These are phyloP conservation scores for Quercus agrifolia DNA, from an alignment of 306 rosid species.

Conservation along the genomic window DNA sequence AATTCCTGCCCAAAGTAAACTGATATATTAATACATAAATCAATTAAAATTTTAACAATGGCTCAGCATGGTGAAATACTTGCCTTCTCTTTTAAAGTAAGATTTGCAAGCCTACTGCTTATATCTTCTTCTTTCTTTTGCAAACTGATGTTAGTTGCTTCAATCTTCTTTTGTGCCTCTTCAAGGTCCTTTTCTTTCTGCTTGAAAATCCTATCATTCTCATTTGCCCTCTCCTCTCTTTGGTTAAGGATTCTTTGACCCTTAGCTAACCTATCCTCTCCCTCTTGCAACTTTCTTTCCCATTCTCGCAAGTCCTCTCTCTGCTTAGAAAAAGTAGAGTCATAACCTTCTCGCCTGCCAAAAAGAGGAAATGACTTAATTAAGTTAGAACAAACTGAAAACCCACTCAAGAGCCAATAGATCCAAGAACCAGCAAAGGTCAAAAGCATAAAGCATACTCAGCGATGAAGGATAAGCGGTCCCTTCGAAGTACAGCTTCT, in stretches of 20 bases:
- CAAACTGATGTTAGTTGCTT: slow-evolving; percentile 51
- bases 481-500: slow-evolving; percentile 66
- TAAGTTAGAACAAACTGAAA: slow-evolving; percentile 6
- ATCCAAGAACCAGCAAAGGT: slow-evolving; percentile 2
- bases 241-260: slow-evolving; percentile 83
- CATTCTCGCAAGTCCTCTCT: slow-evolving; percentile 88
- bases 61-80: slow-evolving; percentile 19
- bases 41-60: background rate
- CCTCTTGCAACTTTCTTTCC: slow-evolving; percentile 91
- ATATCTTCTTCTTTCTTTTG: slow-evolving; percentile 79
- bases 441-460: slow-evolving; percentile 51
- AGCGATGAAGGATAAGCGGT: slow-evolving; percentile 64
- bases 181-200: slow-evolving; percentile 85
- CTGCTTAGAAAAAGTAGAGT: slow-evolving; percentile 65
- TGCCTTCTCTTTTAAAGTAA: slow-evolving; percentile 76
- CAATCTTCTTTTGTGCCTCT: slow-evolving; percentile 78
- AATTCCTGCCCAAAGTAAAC: slow-evolving; percentile 54
- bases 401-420: background rate
- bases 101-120: slow-evolving; percentile 58
- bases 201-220: slow-evolving; percentile 65
- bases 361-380: slow-evolving; percentile 19
- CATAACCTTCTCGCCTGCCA: slow-evolving; percentile 67
- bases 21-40: slow-evolving; percentile 16
- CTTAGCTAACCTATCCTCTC: slow-evolving; percentile 85
- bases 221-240: slow-evolving; percentile 93